phyloP scores from a whole-genome alignment of 176 grass and related monocot species.

The Oryza nivara region DNA sequence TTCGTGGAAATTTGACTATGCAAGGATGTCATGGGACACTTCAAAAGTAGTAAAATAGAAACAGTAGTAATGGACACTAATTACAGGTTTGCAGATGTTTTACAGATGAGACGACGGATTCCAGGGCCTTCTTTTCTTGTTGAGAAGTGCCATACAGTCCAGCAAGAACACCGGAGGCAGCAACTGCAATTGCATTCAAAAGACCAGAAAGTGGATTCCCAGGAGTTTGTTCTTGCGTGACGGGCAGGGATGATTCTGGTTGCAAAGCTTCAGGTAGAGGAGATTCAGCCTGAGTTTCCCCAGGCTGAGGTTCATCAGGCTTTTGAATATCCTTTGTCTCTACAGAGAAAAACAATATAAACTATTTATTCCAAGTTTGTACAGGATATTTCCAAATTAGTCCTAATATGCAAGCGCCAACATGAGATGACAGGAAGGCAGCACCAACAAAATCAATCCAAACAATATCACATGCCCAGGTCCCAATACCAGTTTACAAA shows the following conservation, averaged over 20 bases:
- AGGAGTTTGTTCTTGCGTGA: conserved; percentile 54
- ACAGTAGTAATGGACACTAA: conserved; percentile 31
- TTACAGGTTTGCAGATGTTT: conserved; percentile 58
- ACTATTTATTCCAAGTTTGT: conserved; percentile 24
- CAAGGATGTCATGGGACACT: neutral
- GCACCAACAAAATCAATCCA: conserved; percentile 11
- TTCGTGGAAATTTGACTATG: conserved; percentile 7
- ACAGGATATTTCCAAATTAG: conserved; percentile 11
- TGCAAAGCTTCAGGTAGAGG: conserved; percentile 34
- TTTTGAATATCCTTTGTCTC: conserved; percentile 34
- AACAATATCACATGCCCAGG: conserved; percentile 23
- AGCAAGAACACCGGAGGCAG: conserved; percentile 80
- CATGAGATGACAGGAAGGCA: neutral
- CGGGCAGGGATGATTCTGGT: conserved; percentile 31
- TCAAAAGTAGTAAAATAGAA: conserved; percentile 33
- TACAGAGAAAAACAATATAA: conserved; percentile 42
- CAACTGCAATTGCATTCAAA: conserved; percentile 67
- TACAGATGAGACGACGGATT: conserved; percentile 86
- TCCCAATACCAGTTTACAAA: neutral
- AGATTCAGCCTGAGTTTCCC: conserved; percentile 29
- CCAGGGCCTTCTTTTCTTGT: conserved; percentile 74
- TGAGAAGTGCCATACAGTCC: conserved; percentile 79
- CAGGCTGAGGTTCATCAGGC: conserved; percentile 34
- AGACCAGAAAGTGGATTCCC: conserved; percentile 60
- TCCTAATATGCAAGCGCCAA: neutral